A percentile compares a stretch with the other conserved stretches of the same genome.
Conservation (phyloP, 2,329 filamentous ascomycete species). For the Cladobotryum protrusum region DNA sequence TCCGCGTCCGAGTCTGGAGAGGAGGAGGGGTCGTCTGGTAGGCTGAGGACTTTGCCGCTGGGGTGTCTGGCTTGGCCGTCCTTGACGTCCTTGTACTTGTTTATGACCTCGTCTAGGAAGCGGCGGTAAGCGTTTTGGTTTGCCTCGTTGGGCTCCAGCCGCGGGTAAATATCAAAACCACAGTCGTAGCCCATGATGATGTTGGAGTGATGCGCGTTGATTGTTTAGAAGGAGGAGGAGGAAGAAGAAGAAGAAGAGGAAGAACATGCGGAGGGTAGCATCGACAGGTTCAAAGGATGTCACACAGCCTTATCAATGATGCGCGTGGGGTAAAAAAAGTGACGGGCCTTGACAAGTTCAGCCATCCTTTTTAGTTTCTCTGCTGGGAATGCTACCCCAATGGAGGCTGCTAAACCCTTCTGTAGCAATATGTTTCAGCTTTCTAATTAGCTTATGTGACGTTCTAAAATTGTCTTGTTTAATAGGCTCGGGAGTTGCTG, state of each 20-base stretch:
- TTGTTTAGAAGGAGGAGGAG: background rate
- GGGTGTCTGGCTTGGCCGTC: background rate
- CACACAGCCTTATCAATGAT: too few species aligned
- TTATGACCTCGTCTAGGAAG: background rate
- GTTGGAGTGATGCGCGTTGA: background rate
- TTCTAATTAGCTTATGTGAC: too few species aligned
- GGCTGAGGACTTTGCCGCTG: background rate
- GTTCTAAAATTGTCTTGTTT: too few species aligned
- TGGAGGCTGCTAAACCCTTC: too few species aligned
- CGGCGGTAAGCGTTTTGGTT: background rate
- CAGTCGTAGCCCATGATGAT: background rate
- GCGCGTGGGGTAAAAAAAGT: too few species aligned
- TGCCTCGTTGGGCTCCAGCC: background rate
- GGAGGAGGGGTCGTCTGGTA: background rate
- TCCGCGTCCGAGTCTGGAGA: too few species aligned
- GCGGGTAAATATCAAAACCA: background rate
- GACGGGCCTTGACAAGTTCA: too few species aligned
- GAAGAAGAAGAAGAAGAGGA: background rate
- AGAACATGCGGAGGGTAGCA: background rate
- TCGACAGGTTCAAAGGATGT: too few species aligned
- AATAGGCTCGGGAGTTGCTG: too few species aligned
- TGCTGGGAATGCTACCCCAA: background rate
- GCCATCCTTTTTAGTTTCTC: background rate
- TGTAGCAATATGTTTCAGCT: too few species aligned
- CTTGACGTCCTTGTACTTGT: background rate